Percentiles rank a stretch among this genome's conserved stretches.
Conservation (phyloP, 805 yeast species). For the Ogataea naganishii region DNA sequence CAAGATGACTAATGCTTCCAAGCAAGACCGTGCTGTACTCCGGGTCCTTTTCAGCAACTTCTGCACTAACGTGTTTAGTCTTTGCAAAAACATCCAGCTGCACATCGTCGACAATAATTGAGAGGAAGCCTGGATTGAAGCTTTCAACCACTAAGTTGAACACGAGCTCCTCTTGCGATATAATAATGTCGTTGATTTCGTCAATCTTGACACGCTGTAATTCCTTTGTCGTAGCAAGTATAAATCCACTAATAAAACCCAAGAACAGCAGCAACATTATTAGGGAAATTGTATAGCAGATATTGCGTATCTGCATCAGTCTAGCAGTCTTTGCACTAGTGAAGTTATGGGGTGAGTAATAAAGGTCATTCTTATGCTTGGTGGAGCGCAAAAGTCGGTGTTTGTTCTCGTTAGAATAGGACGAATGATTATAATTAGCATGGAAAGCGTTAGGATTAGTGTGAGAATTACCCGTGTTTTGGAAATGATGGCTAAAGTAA, state of each 20-base stretch:
- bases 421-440: not conserved
- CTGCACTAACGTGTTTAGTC: slow-evolving; percentile 35
- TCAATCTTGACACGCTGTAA: slow-evolving; percentile 55
- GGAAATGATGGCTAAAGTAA: no score
- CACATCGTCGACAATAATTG: slow-evolving; percentile 51
- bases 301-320: slow-evolving; percentile 19
- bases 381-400: slow-evolving; percentile 1
- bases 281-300: slow-evolving; percentile 34
- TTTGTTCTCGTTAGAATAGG: slow-evolving; percentile 1
- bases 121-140: slow-evolving; percentile 79
- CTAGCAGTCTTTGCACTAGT: slow-evolving; percentile 23
- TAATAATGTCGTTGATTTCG: slow-evolving; percentile 61
- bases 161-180: slow-evolving; percentile 76
- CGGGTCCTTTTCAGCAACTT: slow-evolving; percentile 1
- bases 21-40: slow-evolving; percentile 49
- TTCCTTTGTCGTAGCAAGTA: slow-evolving; percentile 82
- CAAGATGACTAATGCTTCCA: slow-evolving; percentile 61
- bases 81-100: slow-evolving; percentile 84
- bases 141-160: slow-evolving; percentile 75
- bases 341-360: slow-evolving; percentile 29
- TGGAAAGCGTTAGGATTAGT: no score
- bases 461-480: no score
- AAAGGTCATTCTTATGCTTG: slow-evolving; percentile 12
- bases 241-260: slow-evolving; percentile 78
- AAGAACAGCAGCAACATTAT: slow-evolving; percentile 46